phyloP scores from a whole-genome alignment of 2,329 filamentous ascomycete genomes.

The Verticillium dahliae region DNA sequence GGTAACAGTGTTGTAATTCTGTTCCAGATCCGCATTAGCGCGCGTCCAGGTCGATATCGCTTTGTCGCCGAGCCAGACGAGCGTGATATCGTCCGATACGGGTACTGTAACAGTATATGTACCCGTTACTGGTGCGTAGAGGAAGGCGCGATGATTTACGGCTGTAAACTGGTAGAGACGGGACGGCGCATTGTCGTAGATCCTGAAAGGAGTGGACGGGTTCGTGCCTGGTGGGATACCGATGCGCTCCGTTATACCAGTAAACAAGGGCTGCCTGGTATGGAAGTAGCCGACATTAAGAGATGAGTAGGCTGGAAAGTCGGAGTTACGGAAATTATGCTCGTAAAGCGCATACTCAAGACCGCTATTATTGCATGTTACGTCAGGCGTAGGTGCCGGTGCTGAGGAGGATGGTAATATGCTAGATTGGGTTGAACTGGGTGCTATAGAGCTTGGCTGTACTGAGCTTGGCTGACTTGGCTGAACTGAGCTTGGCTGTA shows the following conservation, averaged over 20 bases:
- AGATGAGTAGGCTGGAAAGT: not conserved
- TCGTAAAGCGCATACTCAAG: not conserved
- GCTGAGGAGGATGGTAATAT: not conserved
- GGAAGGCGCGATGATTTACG: conserved; percentile 4
- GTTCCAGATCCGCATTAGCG: not conserved
- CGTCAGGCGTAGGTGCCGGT: not conserved
- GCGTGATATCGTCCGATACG: conserved; percentile 1
- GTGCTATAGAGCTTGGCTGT: not conserved
- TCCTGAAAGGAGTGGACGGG: not conserved
- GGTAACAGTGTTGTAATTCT: not conserved
- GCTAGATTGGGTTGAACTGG: not conserved
- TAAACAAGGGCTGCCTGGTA: not conserved
- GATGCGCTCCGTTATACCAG: not conserved
- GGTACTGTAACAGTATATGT: not conserved
- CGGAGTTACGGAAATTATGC: not conserved
- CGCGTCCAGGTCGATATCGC: not conserved
- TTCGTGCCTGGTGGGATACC: not conserved
- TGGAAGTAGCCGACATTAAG: not conserved
- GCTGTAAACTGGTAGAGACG: not conserved
- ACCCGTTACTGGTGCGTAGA: conserved; percentile 3
- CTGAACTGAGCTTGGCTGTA: no score
- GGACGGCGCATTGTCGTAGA: conserved; percentile 1
- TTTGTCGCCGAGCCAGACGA: conserved; percentile 2
- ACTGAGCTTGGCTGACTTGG: not conserved
- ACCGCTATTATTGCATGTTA: not conserved